Conservation (phyloP, 306 rosid species). For the Echinosophora koreensis region DNA sequence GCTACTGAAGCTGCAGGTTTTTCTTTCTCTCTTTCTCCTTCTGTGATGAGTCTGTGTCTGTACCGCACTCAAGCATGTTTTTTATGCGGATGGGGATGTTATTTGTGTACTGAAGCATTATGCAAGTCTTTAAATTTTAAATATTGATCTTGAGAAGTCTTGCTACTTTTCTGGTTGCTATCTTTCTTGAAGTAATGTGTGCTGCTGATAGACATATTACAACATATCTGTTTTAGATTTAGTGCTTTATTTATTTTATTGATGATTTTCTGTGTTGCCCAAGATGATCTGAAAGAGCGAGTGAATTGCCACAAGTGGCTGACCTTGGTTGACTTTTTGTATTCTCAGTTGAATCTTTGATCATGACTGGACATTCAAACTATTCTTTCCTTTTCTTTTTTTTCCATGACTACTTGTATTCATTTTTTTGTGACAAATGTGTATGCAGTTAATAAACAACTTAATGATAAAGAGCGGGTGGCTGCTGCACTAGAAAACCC, state of each 20-base stretch:
- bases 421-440: background rate
- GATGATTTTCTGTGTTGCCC: conserved; percentile 26
- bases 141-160: conserved; percentile 1
- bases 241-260: conserved; percentile 13
- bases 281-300: conserved; percentile 4
- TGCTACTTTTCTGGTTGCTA: conserved; percentile 3
- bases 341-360: conserved; percentile 22
- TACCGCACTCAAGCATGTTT: conserved; percentile 1
- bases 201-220: conserved; percentile 19
- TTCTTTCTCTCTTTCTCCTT: conserved; percentile 14
- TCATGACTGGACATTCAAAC: conserved; percentile 8
- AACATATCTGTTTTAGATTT: conserved; percentile 11
- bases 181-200: conserved; percentile 32
- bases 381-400: too few relatives aligned
- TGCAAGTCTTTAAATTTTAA: conserved; percentile 8
- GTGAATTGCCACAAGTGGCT: conserved; percentile 17
- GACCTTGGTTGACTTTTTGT: conserved; percentile 2
- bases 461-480: conserved; percentile 93
- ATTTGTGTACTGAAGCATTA: conserved; percentile 35
- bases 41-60: background rate
- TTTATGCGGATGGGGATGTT: background rate
- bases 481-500: conserved; percentile 98
- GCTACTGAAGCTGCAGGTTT: conserved; percentile 89
- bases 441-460: conserved; percentile 88
- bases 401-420: background rate